Evolutionary conservation across 768 basidiomycete species (phyloP).

Genomic region (Tephrocybe sp.): DNA sequence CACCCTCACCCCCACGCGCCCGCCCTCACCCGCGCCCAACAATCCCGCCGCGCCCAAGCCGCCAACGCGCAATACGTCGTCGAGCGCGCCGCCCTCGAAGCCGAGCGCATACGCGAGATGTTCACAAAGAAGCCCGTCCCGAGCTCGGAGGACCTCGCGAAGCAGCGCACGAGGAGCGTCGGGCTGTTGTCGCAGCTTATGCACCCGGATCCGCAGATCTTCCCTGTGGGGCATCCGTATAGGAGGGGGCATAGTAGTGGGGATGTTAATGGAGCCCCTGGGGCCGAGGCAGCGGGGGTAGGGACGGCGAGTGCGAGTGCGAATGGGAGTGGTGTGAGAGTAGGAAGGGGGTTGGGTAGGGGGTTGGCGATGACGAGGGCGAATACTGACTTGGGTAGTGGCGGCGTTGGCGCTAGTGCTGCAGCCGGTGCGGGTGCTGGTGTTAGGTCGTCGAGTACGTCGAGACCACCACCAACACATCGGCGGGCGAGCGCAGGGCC

Average conservation of each 20-base stretch:
- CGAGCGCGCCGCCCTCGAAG: slow-evolving; percentile 57
- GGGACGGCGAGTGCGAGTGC: neutral
- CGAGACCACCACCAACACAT: neutral
- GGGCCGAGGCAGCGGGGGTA: neutral
- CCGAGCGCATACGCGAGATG: slow-evolving; percentile 63
- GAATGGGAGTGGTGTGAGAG: neutral
- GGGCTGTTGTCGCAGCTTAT: slow-evolving; percentile 68
- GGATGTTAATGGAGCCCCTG: slow-evolving; percentile 35
- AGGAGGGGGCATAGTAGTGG: slow-evolving; percentile 45
- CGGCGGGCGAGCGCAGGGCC: slow-evolving; percentile 8
- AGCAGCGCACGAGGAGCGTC: slow-evolving; percentile 32
- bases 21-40: slow-evolving; percentile 22
- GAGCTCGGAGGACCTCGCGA: slow-evolving; percentile 51
- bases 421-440: too few relatives aligned
- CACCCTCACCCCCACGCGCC: neutral
- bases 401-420: too few relatives aligned
- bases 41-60: slow-evolving; percentile 20
- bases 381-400: too few relatives aligned
- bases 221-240: slow-evolving; percentile 61
- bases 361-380: neutral
- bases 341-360: neutral
- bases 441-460: neutral
- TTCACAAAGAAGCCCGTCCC: slow-evolving; percentile 71
- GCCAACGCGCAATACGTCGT: slow-evolving; percentile 26
- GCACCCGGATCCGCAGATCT: slow-evolving; percentile 64